Base-by-base conservation (phyloP, 106 monocot genomes). In the Dendrobium officinale region DNA sequence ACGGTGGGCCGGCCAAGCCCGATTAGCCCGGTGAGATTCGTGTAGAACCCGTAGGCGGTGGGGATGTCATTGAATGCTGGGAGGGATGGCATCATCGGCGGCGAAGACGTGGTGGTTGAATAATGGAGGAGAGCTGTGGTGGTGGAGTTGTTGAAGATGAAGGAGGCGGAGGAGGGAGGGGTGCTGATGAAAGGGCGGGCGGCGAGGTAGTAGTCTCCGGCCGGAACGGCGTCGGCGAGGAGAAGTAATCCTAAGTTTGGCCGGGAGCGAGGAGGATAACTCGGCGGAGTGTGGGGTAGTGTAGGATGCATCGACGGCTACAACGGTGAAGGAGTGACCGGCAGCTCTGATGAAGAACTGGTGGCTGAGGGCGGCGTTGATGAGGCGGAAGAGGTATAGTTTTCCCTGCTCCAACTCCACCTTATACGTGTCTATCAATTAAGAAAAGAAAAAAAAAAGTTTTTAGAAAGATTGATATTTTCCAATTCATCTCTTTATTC, bases 301-400 rank as follows among this genome's bases (percentile, higher is more conserved):
- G 85, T 96, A 96, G 83, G 72, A 54, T 2, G 95, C 93, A 77
- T 96, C 95, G 33, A 83, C 81, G 27, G 85, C 95, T 24, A 96
- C 93, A 3, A 96, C 88, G 18, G 81, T 89, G 83, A 96, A 79
- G 6, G 18, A 49, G 85, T 96, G 95, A 33, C 91, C 85, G 40
- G 95, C 93, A 0, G 93, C 56, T 82, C 85, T 91, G 89, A 88
- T 89, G 93, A 96, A 96, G 83, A 88, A 81, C 80, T 91, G 86
- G 78, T 72, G 85, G 77, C 89, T 84, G 84, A 96, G 85, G 27
- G 95, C 93, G 56, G 95, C 91, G 82, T 91, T 96, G 81, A 96
- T 88, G 84, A 96, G 84, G 0, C 95, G 91, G 33, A 96, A 84
- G 80, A 93, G 10, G 84, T 96, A 96, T 6, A 88, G 88, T 64